Percentiles rank a stretch among this genome's conserved stretches.
These are phyloP conservation scores for Kingdonia uniflora DNA, from an alignment of 164 flowering plant genomes.

Conservation along the genomic window DNA sequence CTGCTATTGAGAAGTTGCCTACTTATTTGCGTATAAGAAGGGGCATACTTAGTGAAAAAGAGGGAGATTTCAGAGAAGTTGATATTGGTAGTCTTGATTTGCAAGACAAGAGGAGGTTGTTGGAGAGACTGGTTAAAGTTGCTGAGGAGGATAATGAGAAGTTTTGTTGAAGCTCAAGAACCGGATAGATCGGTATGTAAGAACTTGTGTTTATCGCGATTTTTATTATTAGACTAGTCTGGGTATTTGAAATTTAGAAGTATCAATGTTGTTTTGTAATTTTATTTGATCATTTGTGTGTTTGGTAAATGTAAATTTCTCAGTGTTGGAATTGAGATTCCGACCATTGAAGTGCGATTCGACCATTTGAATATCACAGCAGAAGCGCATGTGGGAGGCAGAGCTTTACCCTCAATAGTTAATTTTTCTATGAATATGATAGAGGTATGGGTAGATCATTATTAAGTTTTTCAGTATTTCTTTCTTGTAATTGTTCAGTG, in stretches of 20 bases:
- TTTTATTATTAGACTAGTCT: neutral
- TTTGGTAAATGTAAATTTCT: too few species aligned
- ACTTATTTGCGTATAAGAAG: conserved; percentile 33
- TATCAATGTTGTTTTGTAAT: neutral
- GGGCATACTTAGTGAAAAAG: conserved; percentile 23
- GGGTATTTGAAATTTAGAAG: neutral
- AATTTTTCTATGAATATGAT: conserved; percentile 28
- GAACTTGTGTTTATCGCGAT: neutral
- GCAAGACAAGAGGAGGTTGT: conserved; percentile 27
- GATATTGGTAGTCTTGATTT: conserved; percentile 28
- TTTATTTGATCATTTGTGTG: too few species aligned
- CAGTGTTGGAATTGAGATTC: conserved; percentile 60
- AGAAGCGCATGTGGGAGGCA: conserved; percentile 41
- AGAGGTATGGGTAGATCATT: conserved; percentile 26
- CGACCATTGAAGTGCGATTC: conserved; percentile 59
- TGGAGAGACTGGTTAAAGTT: conserved; percentile 46
- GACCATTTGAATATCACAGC: conserved; percentile 45
- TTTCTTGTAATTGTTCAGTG: neutral
- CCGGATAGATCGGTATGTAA: conserved; percentile 20
- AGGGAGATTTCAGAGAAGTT: conserved; percentile 19
- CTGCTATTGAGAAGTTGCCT: conserved; percentile 43
- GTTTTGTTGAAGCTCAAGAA: conserved; percentile 55
- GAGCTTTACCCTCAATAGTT: conserved; percentile 45
- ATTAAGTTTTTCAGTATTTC: neutral
- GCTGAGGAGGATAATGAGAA: conserved; percentile 64